Base-by-base conservation (phyloP, 768 basidiomycete genomes). In the Serendipita vermifera region DNA sequence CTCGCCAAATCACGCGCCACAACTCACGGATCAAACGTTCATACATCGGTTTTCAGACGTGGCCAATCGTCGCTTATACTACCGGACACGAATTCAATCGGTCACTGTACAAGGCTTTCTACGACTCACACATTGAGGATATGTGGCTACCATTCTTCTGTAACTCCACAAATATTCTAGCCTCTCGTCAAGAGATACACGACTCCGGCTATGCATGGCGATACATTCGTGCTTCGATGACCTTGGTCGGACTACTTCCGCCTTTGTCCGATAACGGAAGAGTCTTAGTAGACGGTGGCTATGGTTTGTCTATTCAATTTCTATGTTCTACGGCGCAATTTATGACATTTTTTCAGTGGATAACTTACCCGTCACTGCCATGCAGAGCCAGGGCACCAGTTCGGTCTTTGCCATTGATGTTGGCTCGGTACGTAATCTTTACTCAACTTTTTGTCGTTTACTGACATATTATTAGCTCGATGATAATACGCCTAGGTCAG, bases 101-200 rank as follows among this genome's bases (percentile, higher is more conserved):
- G 39, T 81, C 85, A 5, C 82, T 98, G 57, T 98, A 91, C 73
- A 93, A 94, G 77, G 81, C 87, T 15, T 94, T 96, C 67, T 94
- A 91, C 62, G 90, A 89, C 67, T 79, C 92, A 38, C 92, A 97
- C 62, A 90, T 90, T 36, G 87, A 91, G 69, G 93, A 96, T 69
- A 94, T 96, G 87, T 98, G 94, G 96, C 74, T 99, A 4, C 96
- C 94, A 3, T 97, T 81, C 72, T 98, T 94, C 70, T 96, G 92
- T 70, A 98, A 98, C 64, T 89, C 94, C 2, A 94, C 96, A 17
- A 97, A 97, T 63, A 96, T 99, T 67, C 91, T 84, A 54, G 89
- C 87, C 40, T 96, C 91, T 6, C 78, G 83, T 6, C 98, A 98
- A 91, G 92, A 98, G 64, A 83, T 98, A 38, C 96, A 99, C 64